Conservation (phyloP, 2,329 filamentous ascomycete species). For the Colletotrichum chrysophilum region DNA sequence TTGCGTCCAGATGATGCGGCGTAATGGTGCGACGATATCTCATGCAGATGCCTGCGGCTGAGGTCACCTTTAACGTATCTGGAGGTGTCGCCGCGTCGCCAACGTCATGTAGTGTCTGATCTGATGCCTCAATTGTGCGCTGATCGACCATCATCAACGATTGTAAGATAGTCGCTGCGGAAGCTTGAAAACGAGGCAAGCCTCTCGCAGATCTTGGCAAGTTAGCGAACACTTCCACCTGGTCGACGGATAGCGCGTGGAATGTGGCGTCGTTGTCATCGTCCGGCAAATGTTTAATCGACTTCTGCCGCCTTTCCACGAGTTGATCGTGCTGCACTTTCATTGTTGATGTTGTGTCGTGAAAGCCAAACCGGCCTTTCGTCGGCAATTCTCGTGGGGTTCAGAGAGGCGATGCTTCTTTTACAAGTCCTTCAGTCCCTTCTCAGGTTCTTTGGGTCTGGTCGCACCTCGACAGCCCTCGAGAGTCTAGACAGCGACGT, state of each 20-base stretch:
- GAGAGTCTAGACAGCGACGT: neutral
- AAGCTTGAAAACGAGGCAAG: neutral
- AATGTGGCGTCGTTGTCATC: slow-evolving; percentile 4
- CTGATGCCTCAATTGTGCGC: neutral
- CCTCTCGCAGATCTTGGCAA: slow-evolving; percentile 1
- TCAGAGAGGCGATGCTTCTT: neutral
- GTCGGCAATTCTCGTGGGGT: neutral
- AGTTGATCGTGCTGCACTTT: neutral
- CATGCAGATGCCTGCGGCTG: neutral
- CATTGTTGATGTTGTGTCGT: neutral
- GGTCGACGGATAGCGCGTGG: neutral
- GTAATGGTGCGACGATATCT: neutral
- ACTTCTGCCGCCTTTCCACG: neutral
- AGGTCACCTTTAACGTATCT: neutral
- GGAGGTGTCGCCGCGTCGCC: neutral
- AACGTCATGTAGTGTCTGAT: neutral
- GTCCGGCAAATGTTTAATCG: neutral
- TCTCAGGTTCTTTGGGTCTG: neutral
- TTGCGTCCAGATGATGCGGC: neutral
- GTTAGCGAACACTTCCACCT: neutral
- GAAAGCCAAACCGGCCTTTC: neutral
- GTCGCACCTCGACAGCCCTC: neutral
- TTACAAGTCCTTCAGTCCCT: neutral
- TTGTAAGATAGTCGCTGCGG: neutral
- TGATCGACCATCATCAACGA: neutral